A percentile compares a stretch with the other conserved stretches of the same genome.
Conservation (phyloP, 805 yeast species). For the Ogataea salicorniae region DNA sequence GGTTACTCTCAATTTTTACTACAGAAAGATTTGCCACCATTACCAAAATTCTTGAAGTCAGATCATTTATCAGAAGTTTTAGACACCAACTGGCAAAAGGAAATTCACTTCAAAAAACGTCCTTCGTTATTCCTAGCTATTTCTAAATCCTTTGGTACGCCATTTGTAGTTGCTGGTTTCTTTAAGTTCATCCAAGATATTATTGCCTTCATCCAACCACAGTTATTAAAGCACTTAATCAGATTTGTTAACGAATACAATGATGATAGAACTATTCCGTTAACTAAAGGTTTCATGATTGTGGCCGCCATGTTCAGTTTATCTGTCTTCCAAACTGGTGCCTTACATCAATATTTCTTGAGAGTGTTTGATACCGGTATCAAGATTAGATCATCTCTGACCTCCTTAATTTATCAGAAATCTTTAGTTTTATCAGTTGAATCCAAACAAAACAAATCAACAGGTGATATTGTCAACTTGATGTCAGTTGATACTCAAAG, state of each 20-base stretch:
- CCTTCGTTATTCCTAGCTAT: conserved; percentile 43
- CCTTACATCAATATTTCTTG: conserved; percentile 75
- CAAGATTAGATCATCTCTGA: conserved; percentile 65
- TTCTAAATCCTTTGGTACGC: conserved; percentile 65
- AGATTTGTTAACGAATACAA: conserved; percentile 49
- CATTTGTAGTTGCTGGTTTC: conserved; percentile 63
- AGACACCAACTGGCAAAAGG: conserved; percentile 54
- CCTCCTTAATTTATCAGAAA: conserved; percentile 63
- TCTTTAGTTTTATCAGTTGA: conserved; percentile 66
- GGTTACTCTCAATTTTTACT: conserved; percentile 44
- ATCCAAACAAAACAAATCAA: conserved; percentile 62
- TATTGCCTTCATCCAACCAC: conserved; percentile 87
- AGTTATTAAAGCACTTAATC: conserved; percentile 63
- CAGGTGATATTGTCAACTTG: conserved; percentile 91
- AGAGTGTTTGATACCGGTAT: conserved; percentile 72
- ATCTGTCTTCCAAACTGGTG: conserved; percentile 72
- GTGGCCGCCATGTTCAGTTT: conserved; percentile 70
- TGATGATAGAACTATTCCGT: conserved; percentile 46
- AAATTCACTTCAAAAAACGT: conserved; percentile 31
- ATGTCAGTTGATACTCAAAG: conserved; percentile 94
- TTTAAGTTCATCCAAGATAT: conserved; percentile 72
- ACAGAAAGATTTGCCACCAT: conserved; percentile 65
- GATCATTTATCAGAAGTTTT: conserved; percentile 45
- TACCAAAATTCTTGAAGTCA: conserved; percentile 66
- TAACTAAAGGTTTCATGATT: conserved; percentile 71